phyloP scores from a whole-genome alignment of 371 early-diverging fungal species.

The Coemansia sp. region DNA sequence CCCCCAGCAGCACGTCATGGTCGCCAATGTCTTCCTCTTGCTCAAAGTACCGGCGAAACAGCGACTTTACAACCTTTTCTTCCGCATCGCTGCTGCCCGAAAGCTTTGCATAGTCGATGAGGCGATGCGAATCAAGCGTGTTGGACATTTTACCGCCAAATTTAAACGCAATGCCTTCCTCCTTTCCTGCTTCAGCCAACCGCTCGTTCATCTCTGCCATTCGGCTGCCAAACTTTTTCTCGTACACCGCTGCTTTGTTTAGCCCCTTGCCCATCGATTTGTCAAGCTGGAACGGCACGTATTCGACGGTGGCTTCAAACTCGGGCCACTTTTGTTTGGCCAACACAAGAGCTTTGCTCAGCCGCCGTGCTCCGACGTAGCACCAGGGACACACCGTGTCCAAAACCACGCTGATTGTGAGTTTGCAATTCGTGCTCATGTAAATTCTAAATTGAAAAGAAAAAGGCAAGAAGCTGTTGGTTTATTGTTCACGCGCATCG shows the following conservation, averaged over 20 bases:
- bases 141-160: constrained; percentile 66
- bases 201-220: constrained; percentile 55
- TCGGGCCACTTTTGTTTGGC: constrained; percentile 56
- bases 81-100: constrained; percentile 54
- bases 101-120: constrained; percentile 61
- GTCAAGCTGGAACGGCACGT: constrained; percentile 68
- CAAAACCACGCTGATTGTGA: constrained; percentile 35
- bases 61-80: constrained; percentile 59
- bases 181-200: constrained; percentile 59
- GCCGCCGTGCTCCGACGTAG: constrained; percentile 67
- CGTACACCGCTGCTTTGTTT: constrained; percentile 57
- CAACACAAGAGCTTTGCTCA: constrained; percentile 62
- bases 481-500: too few species aligned
- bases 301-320: constrained; percentile 58
- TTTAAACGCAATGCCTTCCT: constrained; percentile 62
- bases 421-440: not conserved
- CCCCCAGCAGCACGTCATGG: constrained; percentile 56
- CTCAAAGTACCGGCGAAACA: constrained; percentile 71
- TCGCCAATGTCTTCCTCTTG: constrained; percentile 62
- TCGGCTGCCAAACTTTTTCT: constrained; percentile 63
- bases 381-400: constrained; percentile 71
- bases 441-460: not conserved
- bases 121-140: constrained; percentile 68
- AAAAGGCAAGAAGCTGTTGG: not conserved
- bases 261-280: constrained; percentile 55